Percentiles rank a stretch among this genome's conserved stretches.
These are phyloP conservation scores for Catharanthus roseus DNA, from an alignment of 257 asterid genomes.

Conservation along the genomic window DNA sequence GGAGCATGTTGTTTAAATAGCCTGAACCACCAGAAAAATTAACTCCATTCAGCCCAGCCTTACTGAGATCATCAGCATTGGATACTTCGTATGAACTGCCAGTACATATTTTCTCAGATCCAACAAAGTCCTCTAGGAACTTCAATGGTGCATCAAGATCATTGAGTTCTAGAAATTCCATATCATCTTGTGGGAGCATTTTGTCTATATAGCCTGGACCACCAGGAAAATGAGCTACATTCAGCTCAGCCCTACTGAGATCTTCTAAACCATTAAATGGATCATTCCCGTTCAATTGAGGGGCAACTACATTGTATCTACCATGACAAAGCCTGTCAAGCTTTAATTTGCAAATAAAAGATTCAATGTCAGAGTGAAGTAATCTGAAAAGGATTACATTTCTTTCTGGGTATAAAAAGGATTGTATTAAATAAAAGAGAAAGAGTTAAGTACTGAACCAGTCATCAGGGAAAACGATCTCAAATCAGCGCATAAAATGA, in stretches of 20 bases:
- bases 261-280: slow-evolving; percentile 38
- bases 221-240: slow-evolving; percentile 21
- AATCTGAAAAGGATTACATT: background rate
- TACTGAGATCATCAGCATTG: slow-evolving; percentile 18
- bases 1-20: slow-evolving; percentile 16
- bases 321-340: slow-evolving; percentile 23
- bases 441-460: background rate
- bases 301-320: background rate
- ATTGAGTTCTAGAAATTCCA: slow-evolving; percentile 48
- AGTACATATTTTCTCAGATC: slow-evolving; percentile 17
- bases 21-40: slow-evolving; percentile 23
- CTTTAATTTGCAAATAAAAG: slow-evolving; percentile 19
- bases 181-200: slow-evolving; percentile 24
- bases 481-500: background rate
- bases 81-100: slow-evolving; percentile 20
- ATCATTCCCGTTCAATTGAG: slow-evolving; percentile 31
- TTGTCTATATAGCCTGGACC: slow-evolving; percentile 14
- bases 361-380: background rate
- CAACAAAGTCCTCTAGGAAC: slow-evolving; percentile 22
- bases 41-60: slow-evolving; percentile 14
- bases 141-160: slow-evolving; percentile 52
- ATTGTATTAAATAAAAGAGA: background rate
- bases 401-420: background rate
- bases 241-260: slow-evolving; percentile 24
- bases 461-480: background rate